Base-by-base conservation (phyloP, 2,329 filamentous ascomycete species). In the Capronia epimyces region DNA sequence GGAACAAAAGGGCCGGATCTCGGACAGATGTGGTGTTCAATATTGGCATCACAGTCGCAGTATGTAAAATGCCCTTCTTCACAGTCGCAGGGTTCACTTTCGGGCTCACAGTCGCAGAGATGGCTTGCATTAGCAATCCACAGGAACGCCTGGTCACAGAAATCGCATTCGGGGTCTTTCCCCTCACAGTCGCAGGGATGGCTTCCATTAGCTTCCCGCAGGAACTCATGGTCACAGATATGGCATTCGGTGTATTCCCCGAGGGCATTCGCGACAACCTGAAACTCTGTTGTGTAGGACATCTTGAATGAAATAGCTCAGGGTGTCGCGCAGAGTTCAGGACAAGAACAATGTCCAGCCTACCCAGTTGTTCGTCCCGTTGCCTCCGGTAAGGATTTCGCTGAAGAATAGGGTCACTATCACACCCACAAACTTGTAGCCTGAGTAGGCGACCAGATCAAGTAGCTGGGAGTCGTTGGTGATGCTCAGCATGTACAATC, bases 391-490 rank as follows among this genome's bases (percentile, higher is more conserved):
- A 58, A 87, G 71, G 13, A 89, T 77, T 68, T 94, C 87, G 13
- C 87, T 84, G 15, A 91, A 72, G 10, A 86, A 78, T 56, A 97
- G 82, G 0, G 90, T 96, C 43, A 87, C 79, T 55, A 98, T 98
- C 61, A 96, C 89, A 25, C 91, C 93, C 22, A 98, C 91, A 65
- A 98, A 98, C 70, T 98, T 98, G 74, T 98, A 98, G 16, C 94
- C 94, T 1, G 87, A 91, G 72, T 98, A 98, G 3, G 94, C 94
- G 47, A 98, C 85, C 44, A 98, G 72, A 64, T 98, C 93, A 52
- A 97, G 80, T 46, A 97, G 80, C 67, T 97, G 93, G 13, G 87
- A 93, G 60, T 95, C 88, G 66, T 93, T 95, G 62, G 84, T 94
- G 69, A 98, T 97, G 71, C 82, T 89, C 44, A 98, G 73, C 48